Evolutionary conservation across 768 basidiomycete species (phyloP).

Genomic region (Tremella fuciformis): DNA sequence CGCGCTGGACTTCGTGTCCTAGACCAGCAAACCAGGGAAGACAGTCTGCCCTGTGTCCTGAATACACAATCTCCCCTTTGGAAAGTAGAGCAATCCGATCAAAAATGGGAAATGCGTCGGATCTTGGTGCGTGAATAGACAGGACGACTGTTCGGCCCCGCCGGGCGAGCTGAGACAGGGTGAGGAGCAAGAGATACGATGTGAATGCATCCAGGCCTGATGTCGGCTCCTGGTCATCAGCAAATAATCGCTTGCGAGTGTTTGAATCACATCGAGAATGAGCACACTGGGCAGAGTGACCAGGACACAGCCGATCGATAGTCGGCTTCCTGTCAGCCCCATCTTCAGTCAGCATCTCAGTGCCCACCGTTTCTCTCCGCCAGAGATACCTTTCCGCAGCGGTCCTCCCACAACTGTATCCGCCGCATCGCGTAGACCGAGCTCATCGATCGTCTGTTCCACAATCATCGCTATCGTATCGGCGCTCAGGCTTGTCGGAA

Average conservation of each 20-base stretch:
- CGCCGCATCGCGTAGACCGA: constrained; percentile 55
- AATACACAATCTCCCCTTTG: constrained; percentile 57
- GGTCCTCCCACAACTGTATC: constrained; percentile 62
- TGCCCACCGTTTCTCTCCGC: constrained; percentile 66
- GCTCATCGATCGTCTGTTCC: constrained; percentile 55
- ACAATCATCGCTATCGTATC: constrained; percentile 52
- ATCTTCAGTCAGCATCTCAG: constrained; percentile 19
- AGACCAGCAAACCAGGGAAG: constrained; percentile 54
- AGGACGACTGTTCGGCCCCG: constrained; percentile 58
- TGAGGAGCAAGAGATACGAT: constrained; percentile 47
- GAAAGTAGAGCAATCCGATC: constrained; percentile 62
- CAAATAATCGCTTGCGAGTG: not conserved
- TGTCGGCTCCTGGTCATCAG: constrained; percentile 28
- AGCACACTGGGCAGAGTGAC: constrained; percentile 63
- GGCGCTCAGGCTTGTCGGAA: constrained; percentile 55
- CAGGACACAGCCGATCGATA: constrained; percentile 61
- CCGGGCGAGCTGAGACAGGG: constrained; percentile 43
- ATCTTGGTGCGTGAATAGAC: constrained; percentile 68
- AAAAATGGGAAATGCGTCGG: constrained; percentile 63
- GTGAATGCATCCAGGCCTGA: constrained; percentile 49
- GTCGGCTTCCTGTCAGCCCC: constrained; percentile 26
- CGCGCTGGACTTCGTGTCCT: constrained; percentile 47
- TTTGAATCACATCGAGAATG: constrained; percentile 58
- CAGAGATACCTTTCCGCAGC: constrained; percentile 62
- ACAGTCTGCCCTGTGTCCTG: constrained; percentile 51